Conservation (phyloP, 192 early-diverging fungal genomes). For the Rhizoclosmatium sp. region DNA sequence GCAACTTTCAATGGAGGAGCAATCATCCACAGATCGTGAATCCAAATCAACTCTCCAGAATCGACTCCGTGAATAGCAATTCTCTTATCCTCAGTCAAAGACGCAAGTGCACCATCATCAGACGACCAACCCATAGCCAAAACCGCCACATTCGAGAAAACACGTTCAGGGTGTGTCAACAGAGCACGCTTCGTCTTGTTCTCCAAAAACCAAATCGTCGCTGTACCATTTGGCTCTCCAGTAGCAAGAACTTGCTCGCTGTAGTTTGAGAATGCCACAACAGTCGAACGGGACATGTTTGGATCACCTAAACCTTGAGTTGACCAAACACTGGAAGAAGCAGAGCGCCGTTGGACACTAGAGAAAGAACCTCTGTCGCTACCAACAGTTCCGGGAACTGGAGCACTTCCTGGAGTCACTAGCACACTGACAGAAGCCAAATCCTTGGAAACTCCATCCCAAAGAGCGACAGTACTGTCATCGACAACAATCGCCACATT, state of each 20-base stretch:
- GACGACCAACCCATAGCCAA: conserved; percentile 28
- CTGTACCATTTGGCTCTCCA: conserved; percentile 27
- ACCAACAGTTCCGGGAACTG: neutral
- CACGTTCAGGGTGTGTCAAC: conserved; percentile 24
- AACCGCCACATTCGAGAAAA: neutral
- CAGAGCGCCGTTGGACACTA: neutral
- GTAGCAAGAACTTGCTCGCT: conserved; percentile 32
- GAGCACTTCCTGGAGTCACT: conserved; percentile 15
- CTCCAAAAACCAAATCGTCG: conserved; percentile 34
- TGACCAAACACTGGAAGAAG: conserved; percentile 35
- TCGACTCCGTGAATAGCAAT: conserved; percentile 28
- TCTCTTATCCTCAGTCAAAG: conserved; percentile 37
- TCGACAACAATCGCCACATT: conserved; percentile 32
- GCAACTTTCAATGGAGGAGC: conserved; percentile 34
- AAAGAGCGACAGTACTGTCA: conserved; percentile 35
- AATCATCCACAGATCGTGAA: conserved; percentile 45
- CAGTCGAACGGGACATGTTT: conserved; percentile 25
- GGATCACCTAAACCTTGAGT: neutral
- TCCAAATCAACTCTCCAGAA: conserved; percentile 41
- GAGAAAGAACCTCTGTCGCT: conserved; percentile 1
- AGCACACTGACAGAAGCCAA: conserved; percentile 23
- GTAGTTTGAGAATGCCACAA: conserved; percentile 31
- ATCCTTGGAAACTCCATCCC: conserved; percentile 33
- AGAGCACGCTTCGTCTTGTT: conserved; percentile 7
- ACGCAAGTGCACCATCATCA: conserved; percentile 37